Base-by-base conservation (phyloP, 164 flowering plant species). In the Vitis labrusca region DNA sequence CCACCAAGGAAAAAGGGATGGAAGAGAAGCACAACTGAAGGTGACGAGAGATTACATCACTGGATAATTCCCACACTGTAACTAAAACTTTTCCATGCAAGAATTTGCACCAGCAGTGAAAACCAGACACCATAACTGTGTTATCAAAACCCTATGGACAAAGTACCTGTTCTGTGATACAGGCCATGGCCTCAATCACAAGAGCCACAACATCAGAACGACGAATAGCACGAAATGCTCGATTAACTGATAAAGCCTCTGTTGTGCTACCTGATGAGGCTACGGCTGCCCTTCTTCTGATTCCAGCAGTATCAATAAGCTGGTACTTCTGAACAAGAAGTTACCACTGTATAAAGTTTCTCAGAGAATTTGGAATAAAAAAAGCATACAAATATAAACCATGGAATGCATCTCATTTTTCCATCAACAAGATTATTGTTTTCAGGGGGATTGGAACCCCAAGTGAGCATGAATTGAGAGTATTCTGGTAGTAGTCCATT, bases 291-390 rank as follows among this genome's bases (percentile, higher is more conserved):
- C 88, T 86, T 78, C 85, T 85, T 78, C 98, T 81, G 74, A 96
- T 96, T 64, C 98, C 99, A 78, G 99, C 99, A 66, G 99, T 96
- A 82, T 96, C 99, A 77, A 92, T 96, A 61, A 96, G 94, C 65
- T 78, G 84, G 73, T 88, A 92, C 77, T 89, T 93, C 99, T 96
- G 93, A 23, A 78, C 72, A 59, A 62, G 8, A 63, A 63, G 44
- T 27, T 2, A 65, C 64, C 44, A 52, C 17, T 27, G 15, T 60
- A 51, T 59, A 66, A 68, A 50, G 27, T 19, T 64, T 32, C 59
- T 27, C 48, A 67, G 30, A 60, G 49, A 47, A 32, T 8, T 59
- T 5, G 17, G 51, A 37, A 54, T 37, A 37, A 3, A 37, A 23
- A 37, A 37, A 3, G 44, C 44, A 37, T 3, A 37, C 44, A 37